Evolutionary conservation across 176 grass and related monocot genomes (phyloP), one percentile per base, ranked within the genome.

Genomic region (Bolboschoenus planiculmis): DNA sequence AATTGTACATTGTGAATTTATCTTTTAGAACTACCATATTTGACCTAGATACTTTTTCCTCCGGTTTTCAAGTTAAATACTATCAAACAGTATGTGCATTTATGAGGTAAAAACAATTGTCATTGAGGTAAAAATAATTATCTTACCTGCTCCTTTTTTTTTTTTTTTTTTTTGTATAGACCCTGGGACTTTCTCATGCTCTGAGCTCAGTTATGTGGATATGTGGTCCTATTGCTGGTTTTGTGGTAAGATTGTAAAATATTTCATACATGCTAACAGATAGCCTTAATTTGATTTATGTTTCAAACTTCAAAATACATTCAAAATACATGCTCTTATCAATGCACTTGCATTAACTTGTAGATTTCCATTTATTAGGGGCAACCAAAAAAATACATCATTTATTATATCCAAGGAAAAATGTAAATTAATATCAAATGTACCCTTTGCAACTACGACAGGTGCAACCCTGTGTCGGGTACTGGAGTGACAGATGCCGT

Each of bases 161-260:
- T 58, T 26, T 59, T 0, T 48, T 53, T 53, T 53, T 53, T 1
- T 16, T 78, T 35, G 76, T 80, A 54, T 83, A 97, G 95, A 93
- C 92, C 15, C 87, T 97, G 7, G 95, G 92, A 59, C 85, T 94
- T 80, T 94, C 92, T 10, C 95, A 94, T 87, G 84, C 95, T 1
- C 92, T 97, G 18, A 91, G 88, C 81, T 94, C 95, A 39, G 74
- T 97, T 77, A 94, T 97, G 90, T 97, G 95, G 95, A 90, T 97
- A 58, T 97, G 92, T 78, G 95, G 92, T 10, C 95, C 92, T 37
- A 88, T 97, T 58, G 95, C 95, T 86, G 92, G 95, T n/a, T 87
- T 97, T 76, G 78, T 97, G 68, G 92, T 97, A 77, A 94, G 92
- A 85, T 67, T 29, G 20, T 7, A 14, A 56, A 56, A 53, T 18